These are phyloP conservation scores for Monosporozyma siamensis DNA, from an alignment of 805 yeast genomes.

Conservation along the genomic window DNA sequence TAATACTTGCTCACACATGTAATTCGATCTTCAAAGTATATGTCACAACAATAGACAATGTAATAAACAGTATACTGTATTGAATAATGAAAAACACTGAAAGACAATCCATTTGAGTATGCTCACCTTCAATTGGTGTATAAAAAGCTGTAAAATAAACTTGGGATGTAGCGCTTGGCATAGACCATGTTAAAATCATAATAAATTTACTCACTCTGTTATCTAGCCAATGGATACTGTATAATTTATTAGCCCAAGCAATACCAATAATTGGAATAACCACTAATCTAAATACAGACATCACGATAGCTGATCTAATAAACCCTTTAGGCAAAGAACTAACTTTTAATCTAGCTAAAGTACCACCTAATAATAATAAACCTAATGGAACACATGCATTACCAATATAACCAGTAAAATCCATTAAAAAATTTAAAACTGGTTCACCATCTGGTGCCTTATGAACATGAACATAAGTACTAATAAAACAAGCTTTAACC, in stretches of 20 bases:
- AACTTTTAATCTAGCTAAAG: constrained; percentile 66
- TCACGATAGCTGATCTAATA: constrained; percentile 45
- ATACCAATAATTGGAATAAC: constrained; percentile 75
- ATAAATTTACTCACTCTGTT: constrained; percentile 57
- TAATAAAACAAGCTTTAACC: constrained; percentile 59
- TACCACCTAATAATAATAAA: constrained; percentile 72
- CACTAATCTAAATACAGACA: constrained; percentile 51
- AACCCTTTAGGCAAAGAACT: constrained; percentile 53
- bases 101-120: constrained; percentile 66
- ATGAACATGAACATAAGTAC: constrained; percentile 41
- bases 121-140: constrained; percentile 52
- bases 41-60: constrained; percentile 65
- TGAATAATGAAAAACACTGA: constrained; percentile 62
- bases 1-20: constrained; percentile 17
- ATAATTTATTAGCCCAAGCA: constrained; percentile 52
- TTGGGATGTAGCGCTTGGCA: constrained; percentile 84
- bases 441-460: constrained; percentile 81
- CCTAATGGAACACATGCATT: constrained; percentile 88
- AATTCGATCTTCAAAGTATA: constrained; percentile 35
- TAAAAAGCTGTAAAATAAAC: constrained; percentile 84
- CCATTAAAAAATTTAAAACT: constrained; percentile 77
- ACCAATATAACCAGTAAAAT: constrained; percentile 69
- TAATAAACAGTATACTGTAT: constrained; percentile 51
- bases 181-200: constrained; percentile 61
- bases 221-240: constrained; percentile 54